phyloP scores from a whole-genome alignment of 441 rosid genomes.

The Populus trichocarpa region DNA sequence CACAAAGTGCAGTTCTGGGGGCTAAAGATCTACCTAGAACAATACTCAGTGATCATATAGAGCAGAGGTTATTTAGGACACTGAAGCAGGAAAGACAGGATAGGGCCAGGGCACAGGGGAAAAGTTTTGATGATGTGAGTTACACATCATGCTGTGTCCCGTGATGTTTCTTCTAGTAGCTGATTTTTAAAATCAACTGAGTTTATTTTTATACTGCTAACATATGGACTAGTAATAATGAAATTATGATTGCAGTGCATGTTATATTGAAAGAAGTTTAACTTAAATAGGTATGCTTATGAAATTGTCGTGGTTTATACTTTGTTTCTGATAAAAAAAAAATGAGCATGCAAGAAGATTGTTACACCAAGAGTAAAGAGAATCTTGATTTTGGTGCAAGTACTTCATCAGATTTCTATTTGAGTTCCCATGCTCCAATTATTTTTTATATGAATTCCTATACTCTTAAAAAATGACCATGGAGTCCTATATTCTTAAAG shows the following conservation, averaged over 20 bases:
- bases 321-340: background rate
- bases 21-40: conserved; percentile 98
- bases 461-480: background rate
- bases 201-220: conserved; percentile 1
- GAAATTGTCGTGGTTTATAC: background rate
- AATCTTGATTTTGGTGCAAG: background rate
- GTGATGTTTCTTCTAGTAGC: background rate
- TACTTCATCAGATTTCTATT: background rate
- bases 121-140: conserved; percentile 90
- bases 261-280: background rate
- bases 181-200: conserved; percentile 4
- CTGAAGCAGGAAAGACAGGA: conserved; percentile 84
- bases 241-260: background rate
- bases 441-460: background rate
- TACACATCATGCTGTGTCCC: conserved; percentile 1
- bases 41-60: conserved; percentile 96
- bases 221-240: background rate
- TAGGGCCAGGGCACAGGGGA: conserved; percentile 89
- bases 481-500: background rate
- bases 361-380: background rate
- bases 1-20: conserved; percentile 99
- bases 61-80: conserved; percentile 74
- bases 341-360: background rate
- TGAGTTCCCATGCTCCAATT: background rate
- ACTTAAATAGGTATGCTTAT: background rate